Base-by-base conservation (phyloP, 2,329 filamentous ascomycete species). In the Penicillium rolfsii region DNA sequence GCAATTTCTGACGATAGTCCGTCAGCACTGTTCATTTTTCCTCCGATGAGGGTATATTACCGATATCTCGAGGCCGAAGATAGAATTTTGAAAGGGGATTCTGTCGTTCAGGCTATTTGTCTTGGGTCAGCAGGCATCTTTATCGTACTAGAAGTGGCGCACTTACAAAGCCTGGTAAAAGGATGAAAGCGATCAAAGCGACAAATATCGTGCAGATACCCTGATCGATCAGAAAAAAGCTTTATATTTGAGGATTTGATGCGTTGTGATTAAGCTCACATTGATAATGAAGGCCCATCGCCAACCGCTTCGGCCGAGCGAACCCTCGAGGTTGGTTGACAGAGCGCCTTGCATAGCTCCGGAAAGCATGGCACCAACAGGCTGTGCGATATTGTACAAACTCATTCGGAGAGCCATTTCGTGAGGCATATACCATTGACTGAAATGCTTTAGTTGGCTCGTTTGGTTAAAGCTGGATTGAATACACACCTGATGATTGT, bases 241-340 rank as follows among this genome's bases (percentile, higher is more conserved):
- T 28, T 28, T 7, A 8, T 1, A 8, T n/a, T 2, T 28, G 5
- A 16, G 2, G 14, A n/a, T 7, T 3, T 22, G 24, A 3, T 8
- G 14, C 14, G 2, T 14, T 14, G 3, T 46, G 14, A 48, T n/a
- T 16, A 5, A 28, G 7, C 45, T 48, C 46, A 59, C 57, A 33
- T 59, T 59, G 16, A 59, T 55, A 28, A 59, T 53, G 9, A 59
- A 59, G 14, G 57, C 57, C 57, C 57, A 59, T 55, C 57, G 57
- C 57, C 57, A 59, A 45, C 57, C 52, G 36, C 50, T 49, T 6
- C 57, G 50, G 48, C 57, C 57, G 22, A 59, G 50, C 16, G 50
- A 41, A 41, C 57, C 57, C 19, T 59, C 50, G 6, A 55, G 57
- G 48, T 59, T 59, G 19, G 57, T 59, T 19, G 57, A 59, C 28